Evolutionary conservation across 2,329 filamentous ascomycete species (phyloP), one percentile per base, ranked within the genome.

Genomic region (Samsoniella hepiali): DNA sequence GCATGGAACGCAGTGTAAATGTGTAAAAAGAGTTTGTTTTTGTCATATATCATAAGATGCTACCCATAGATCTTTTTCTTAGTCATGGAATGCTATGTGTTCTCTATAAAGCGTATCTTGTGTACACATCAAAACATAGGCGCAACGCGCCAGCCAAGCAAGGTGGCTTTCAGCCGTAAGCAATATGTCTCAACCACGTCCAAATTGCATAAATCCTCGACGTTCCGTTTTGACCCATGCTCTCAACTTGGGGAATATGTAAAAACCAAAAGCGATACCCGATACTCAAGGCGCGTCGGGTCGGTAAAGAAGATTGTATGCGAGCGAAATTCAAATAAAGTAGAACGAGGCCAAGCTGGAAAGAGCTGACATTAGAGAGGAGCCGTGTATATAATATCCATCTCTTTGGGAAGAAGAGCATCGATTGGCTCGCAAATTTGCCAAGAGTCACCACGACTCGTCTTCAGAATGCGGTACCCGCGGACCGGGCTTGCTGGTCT

Each of bases 311-410:
- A 9, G 9, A 40, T 10, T 40, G 38, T 13, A 15, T 40, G 38
- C 10, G 38, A 40, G 38, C 38, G 38, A 40, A 40, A 40, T 51
- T 56, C 55, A 58, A 58, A 58, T 7, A 22, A 58, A 22, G 38
- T 5, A 7, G 29, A 22, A 17, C 15, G 29, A 34, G 44, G 10
- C 3, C 22, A 22, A 3, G 32, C 31, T 36, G n/a, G 15, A 38
- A 47, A 31, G 7, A 42, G 27, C 27, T 10, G 10, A 15, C 45
- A 17, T 27, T 50, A 56, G 13, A 71, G 63, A 45, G 67, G 63
- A 57, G 67, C 70, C 9, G 51, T 56, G 64, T 78, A 78, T 44
- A 78, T 69, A 51, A 72, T 71, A 61, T 78, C 76, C 76, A 76
- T 75, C 38, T 74, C 72, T 54, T 71, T 70, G 4, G 76, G 75